Evolutionary conservation across 495 filamentous ascomycete species (phyloP), one percentile per base, ranked within the genome.

Genomic region (Lasiosphaeriaceae sp.): DNA sequence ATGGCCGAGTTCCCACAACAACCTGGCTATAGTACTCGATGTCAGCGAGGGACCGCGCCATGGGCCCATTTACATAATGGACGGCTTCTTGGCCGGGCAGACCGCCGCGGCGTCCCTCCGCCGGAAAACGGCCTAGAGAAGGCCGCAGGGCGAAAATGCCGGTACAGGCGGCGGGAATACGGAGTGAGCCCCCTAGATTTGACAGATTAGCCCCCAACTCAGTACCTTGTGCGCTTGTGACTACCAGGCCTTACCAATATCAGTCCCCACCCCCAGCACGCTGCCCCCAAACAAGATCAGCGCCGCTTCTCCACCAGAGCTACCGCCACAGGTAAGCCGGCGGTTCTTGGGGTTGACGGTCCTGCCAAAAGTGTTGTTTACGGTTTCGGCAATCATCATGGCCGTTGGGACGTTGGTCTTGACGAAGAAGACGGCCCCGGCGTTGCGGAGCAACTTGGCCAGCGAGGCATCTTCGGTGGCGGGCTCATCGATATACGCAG

Each of bases 181-280:
- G 77, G 8, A 90, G 69, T 23, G 85, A 74, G 16, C 74, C 76
- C 5, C 72, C 70, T 3, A 78, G 78, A 2, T 86, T 67, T 85
- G 76, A 1, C 81, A 77, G 50, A n/a, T n/a, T n/a, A n/a, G n/a
- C n/a, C n/a, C n/a, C n/a, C 80, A 85, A 12, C 4, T 9, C 9
- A 31, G 3, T 31, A 31, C 26, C 26, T 3, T 31, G 26, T 31
- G n/a, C n/a, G n/a, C 26, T 31, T 31, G 26, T 3, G 9, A 86
- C 61, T 0, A 80, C 83, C 47, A 77, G 75, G 55, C 80, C 85
- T 67, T 81, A 0, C 86, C 90, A 50, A 92, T 84, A 68, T 94
- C 89, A 6, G 87, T 90, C 0, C 83, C 82, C 11, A 86, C 56
- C n/a, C 76, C 76, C 20, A 77, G 50, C 2, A 72, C 48, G 54